These are phyloP conservation scores for Sphagnurus paluster DNA, from an alignment of 1,284 basidiomycete species.

Conservation along the genomic window DNA sequence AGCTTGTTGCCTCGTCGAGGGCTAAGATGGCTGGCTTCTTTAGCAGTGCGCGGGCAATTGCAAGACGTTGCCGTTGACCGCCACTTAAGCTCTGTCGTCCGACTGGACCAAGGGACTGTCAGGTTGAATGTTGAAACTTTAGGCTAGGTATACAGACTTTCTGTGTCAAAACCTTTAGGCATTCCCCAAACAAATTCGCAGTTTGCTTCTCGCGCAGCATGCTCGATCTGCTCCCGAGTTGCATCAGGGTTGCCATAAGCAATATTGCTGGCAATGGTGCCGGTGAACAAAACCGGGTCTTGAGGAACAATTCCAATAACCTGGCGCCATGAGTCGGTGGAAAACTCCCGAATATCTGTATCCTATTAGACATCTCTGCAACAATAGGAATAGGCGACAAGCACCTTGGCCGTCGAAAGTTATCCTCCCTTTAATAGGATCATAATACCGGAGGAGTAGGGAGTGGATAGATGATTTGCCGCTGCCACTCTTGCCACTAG, in stretches of 20 bases:
- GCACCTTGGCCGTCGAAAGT: slow-evolving; percentile 87
- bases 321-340: slow-evolving; percentile 81
- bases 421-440: slow-evolving; percentile 81
- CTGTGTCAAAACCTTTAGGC: slow-evolving; percentile 64
- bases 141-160: slow-evolving; percentile 30
- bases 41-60: slow-evolving; percentile 80
- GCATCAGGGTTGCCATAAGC: slow-evolving; percentile 81
- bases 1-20: slow-evolving; percentile 82
- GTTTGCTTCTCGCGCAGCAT: slow-evolving; percentile 88
- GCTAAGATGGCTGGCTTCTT: slow-evolving; percentile 84
- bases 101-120: slow-evolving; percentile 42
- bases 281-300: slow-evolving; percentile 80
- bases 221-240: slow-evolving; percentile 82
- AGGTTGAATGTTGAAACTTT: slow-evolving; percentile 2
- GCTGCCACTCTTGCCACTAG: slow-evolving; percentile 84
- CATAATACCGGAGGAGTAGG: slow-evolving; percentile 90
- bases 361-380: slow-evolving; percentile 1
- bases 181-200: slow-evolving; percentile 95
- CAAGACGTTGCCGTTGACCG: slow-evolving; percentile 72
- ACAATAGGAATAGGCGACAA: slow-evolving; percentile 4
- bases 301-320: slow-evolving; percentile 88
- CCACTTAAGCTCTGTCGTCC: slow-evolving; percentile 75
- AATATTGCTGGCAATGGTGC: slow-evolving; percentile 92
- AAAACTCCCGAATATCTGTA: slow-evolving; percentile 80
- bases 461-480: slow-evolving; percentile 93